phyloP scores from a whole-genome alignment of 345 rosid genomes.

The Heritiera littoralis region DNA sequence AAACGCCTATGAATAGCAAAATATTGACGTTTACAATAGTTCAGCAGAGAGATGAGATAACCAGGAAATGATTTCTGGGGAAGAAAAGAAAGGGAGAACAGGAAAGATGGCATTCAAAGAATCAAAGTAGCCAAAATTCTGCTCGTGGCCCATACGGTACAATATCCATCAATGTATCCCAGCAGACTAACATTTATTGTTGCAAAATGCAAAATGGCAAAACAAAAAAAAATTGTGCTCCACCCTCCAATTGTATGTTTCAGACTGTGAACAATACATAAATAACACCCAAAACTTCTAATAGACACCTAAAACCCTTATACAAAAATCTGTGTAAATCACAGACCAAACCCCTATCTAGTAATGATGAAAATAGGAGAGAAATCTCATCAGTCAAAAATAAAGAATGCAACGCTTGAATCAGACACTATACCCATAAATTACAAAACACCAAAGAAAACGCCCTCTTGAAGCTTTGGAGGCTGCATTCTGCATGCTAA shows the following conservation, averaged over 20 bases:
- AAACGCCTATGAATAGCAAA: constrained; percentile 9
- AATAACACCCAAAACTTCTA: neutral
- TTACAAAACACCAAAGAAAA: constrained; percentile 14
- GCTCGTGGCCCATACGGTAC: neutral
- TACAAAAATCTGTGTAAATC: neutral
- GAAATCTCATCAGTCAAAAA: neutral
- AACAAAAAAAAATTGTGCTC: neutral
- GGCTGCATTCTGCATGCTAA: constrained; percentile 26
- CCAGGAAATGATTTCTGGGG: too few species aligned
- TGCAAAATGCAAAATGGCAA: neutral
- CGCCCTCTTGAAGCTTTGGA: constrained; percentile 23
- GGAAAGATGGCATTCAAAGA: neutral
- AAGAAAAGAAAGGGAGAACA: too few species aligned
- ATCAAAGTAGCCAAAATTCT: neutral
- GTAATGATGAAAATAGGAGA: neutral
- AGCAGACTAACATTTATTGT: neutral
- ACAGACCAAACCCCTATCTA: constrained; percentile 1
- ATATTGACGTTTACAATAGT: too few species aligned
- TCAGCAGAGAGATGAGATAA: neutral
- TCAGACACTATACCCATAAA: neutral
- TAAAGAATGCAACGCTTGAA: neutral
- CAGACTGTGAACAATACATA: neutral
- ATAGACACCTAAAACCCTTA: neutral
- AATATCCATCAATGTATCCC: neutral
- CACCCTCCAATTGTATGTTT: neutral